A percentile compares a stretch with the other conserved stretches of the same genome.
These are phyloP conservation scores for Apiospora pterosperma DNA, from an alignment of 2,329 filamentous ascomycete species.

Conservation along the genomic window DNA sequence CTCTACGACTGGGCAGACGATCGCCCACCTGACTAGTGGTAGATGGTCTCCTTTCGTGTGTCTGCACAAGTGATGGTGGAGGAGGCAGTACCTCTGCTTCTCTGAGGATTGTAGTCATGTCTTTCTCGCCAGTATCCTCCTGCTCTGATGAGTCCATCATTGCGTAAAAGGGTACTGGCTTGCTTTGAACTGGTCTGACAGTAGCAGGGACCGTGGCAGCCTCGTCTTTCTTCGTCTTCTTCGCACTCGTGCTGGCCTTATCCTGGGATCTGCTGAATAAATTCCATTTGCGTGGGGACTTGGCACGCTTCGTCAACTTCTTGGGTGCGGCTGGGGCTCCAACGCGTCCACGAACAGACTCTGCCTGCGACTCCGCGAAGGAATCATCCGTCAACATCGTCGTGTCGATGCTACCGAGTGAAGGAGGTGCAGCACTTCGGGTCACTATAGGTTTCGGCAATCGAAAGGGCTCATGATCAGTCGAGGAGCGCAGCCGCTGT, in stretches of 20 bases:
- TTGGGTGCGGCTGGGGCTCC: slow-evolving; percentile 36
- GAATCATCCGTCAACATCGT: slow-evolving; percentile 58
- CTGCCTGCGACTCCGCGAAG: slow-evolving; percentile 36
- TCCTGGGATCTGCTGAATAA: slow-evolving; percentile 56
- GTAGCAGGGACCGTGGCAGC: slow-evolving; percentile 41
- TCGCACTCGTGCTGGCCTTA: slow-evolving; percentile 30
- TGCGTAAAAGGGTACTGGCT: slow-evolving; percentile 56
- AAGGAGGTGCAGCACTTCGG: slow-evolving; percentile 38
- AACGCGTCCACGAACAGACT: slow-evolving; percentile 28
- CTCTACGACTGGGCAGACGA: not conserved
- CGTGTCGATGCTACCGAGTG: slow-evolving; percentile 55
- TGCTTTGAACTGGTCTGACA: slow-evolving; percentile 46
- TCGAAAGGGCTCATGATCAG: slow-evolving; percentile 39
- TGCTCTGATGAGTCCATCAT: slow-evolving; percentile 59
- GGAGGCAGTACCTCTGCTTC: slow-evolving; percentile 39
- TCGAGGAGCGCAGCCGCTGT: slow-evolving; percentile 45
- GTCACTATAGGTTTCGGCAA: slow-evolving; percentile 54
- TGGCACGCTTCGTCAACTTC: slow-evolving; percentile 53
- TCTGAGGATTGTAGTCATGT: slow-evolving; percentile 47
- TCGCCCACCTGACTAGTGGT: slow-evolving; percentile 5
- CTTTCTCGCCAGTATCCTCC: slow-evolving; percentile 34
- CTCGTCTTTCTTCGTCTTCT: slow-evolving; percentile 32
- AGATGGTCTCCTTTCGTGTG: slow-evolving; percentile 15
- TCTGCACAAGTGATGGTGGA: not conserved
- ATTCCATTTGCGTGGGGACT: slow-evolving; percentile 61